Percentiles rank a stretch among this genome's conserved stretches.
These are phyloP conservation scores for Beauveria varroae DNA, from an alignment of 2,329 filamentous ascomycete species.

Conservation along the genomic window DNA sequence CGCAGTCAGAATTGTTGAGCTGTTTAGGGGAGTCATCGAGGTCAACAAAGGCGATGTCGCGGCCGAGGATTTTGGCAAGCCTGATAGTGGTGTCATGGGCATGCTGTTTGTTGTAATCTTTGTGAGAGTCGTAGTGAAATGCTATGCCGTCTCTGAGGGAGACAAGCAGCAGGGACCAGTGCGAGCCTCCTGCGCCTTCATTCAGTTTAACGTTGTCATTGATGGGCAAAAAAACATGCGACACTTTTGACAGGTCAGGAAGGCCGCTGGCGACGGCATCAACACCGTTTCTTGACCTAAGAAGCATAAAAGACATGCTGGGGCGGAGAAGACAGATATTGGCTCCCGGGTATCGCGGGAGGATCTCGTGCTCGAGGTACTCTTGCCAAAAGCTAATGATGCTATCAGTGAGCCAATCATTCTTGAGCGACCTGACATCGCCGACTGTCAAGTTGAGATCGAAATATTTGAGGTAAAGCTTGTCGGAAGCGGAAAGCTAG, in stretches of 20 bases:
- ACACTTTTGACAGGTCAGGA: conserved; percentile 71
- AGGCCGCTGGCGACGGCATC: conserved; percentile 46
- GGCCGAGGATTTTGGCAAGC: conserved; percentile 59
- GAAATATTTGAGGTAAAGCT: conserved; percentile 34
- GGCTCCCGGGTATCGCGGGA: conserved; percentile 70
- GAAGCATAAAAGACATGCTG: conserved; percentile 85
- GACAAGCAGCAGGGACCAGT: conserved; percentile 92
- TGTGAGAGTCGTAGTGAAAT: conserved; percentile 98
- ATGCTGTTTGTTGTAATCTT: conserved; percentile 46
- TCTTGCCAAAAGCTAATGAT: conserved; percentile 98
- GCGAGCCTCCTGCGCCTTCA: conserved; percentile 79
- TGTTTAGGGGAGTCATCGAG: conserved; percentile 84
- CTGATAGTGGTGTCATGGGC: conserved; percentile 63
- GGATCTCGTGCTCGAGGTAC: conserved; percentile 84
- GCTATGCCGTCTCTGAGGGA: conserved; percentile 81
- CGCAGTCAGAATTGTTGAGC: conserved; percentile 79
- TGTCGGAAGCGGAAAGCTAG: conserved; percentile 40
- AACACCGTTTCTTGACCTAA: too few species aligned
- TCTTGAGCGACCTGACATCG: conserved; percentile 79
- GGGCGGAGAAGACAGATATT: conserved; percentile 87
- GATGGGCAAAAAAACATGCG: conserved; percentile 92
- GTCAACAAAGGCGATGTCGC: conserved; percentile 66
- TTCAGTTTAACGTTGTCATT: conserved; percentile 67
- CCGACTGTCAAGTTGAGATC: conserved; percentile 62
- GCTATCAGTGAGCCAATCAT: conserved; percentile 97